Evolutionary conservation across 257 asterid species (phyloP).

Genomic region (Echium plantagineum): DNA sequence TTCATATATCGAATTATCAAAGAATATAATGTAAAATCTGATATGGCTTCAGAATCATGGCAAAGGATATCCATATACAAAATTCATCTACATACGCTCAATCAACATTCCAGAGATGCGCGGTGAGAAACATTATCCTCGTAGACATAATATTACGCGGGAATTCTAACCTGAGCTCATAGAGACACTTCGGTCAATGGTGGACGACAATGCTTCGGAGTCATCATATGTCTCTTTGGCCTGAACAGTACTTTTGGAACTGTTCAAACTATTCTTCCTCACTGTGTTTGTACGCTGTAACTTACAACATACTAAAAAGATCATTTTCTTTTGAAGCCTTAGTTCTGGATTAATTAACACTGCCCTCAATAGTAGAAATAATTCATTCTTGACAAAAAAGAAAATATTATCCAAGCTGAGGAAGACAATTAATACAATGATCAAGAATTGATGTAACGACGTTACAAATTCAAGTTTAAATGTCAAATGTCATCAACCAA

Average conservation of each 20-base stretch:
- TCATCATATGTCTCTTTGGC: slow-evolving; percentile 30
- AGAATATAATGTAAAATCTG: neutral
- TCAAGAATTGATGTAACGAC: neutral
- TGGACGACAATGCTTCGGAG: slow-evolving; percentile 20
- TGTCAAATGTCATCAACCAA: too few species aligned
- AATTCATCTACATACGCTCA: neutral
- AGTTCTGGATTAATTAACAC: neutral
- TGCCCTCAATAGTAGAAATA: neutral
- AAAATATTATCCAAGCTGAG: neutral
- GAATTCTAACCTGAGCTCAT: slow-evolving; percentile 44
- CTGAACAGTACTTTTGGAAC: slow-evolving; percentile 45
- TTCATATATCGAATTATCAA: neutral
- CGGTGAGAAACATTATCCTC: neutral
- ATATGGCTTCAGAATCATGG: neutral
- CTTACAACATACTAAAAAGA: slow-evolving; percentile 38
- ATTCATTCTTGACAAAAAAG: neutral
- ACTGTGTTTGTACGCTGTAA: slow-evolving; percentile 22
- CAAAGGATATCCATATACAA: neutral
- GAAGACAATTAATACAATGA: neutral
- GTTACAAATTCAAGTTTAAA: too few species aligned
- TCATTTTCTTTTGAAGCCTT: slow-evolving; percentile 18
- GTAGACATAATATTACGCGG: neutral
- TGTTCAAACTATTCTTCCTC: slow-evolving; percentile 41
- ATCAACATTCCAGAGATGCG: neutral
- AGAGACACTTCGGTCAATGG: slow-evolving; percentile 48